Evolutionary conservation across 306 rosid genomes (phyloP), one percentile per base, ranked within the genome.

Genomic region (Vigna angularis): DNA sequence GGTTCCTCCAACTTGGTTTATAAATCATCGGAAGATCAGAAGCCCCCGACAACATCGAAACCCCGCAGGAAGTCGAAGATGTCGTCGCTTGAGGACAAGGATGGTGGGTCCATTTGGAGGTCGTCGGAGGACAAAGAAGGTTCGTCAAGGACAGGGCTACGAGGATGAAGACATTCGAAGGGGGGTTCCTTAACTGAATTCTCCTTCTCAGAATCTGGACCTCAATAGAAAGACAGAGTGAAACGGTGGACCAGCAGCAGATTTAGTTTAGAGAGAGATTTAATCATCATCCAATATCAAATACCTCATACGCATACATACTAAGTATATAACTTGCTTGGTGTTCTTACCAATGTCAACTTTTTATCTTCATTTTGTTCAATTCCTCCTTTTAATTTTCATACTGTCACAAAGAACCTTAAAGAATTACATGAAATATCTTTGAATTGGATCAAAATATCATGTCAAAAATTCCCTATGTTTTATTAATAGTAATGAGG

Each of bases 11-110:
- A 24, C 26, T 1, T 24, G 26, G 26, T 20, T 24, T 73, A 57
- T n/a, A 44, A 38, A 38, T 72, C 72, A 0, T 4, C 47, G 2
- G 77, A 82, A 6, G 81, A 82, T 0, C 78, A 82, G 36, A 74
- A 68, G 53, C 40, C 73, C 0, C 55, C 77, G 0, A 62, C 81
- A 57, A 78, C 92, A 0, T 44, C 16, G 16, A 93, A 89, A 70
- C 70, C 76, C 9, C 86, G 91, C 26, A 90, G 88, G 74, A 90
- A 83, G 80, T 9, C 87, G 3, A 94, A 92, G 78, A 90, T 91
- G 9, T 47, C 85, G 12, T 26, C 86, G 50, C 72, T 87, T 0
- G 89, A 72, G 2, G 87, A 69, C 0, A 61, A 61, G n/a, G 67
- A 61, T 0, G 59, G 59, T 9, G 58, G 58, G 9, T 53, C 59